Evolutionary conservation across 2,329 filamentous ascomycete species (phyloP), one percentile per base, ranked within the genome.

Genomic region (Acrocalymma vagum): DNA sequence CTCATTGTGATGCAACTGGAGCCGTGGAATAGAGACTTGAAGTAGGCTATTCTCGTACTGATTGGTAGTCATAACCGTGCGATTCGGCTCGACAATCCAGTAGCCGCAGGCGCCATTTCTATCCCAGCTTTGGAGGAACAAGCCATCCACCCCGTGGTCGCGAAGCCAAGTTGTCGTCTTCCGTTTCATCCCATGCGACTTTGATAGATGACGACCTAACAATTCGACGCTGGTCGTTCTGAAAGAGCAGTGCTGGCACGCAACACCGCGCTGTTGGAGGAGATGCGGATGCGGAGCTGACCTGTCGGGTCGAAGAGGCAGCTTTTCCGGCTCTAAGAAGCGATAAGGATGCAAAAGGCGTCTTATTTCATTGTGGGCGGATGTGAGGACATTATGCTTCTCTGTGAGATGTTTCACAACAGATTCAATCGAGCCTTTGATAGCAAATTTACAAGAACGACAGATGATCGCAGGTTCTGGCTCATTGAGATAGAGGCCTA

Each of bases 381-480:
- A 9, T 13, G 11, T 34, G 13, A n/a, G 14, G 16, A 7, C 16
- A 15, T 34, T 26, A 25, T 34, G 21, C 31, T 34, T 34, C n/a
- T 34, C 21, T 5, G n/a, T n/a, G 18, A 25, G 6, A 15, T 34
- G 21, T 3, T 34, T 18, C 18, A 15, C 31, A 25, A 34, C 17
- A 26, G 20, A 13, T 13, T n/a, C n/a, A 7, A 25, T 6, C 14
- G 31, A 34, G 14, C 14, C 15, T 8, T 15, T 25, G 11, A 26
- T 21, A n/a, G 31, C 31, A 18, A 34, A 34, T 18, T 15, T 14
- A 24, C n/a, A 34, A 7, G 16, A 16, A 18, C 21, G 5, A 34
- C 21, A 34, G 31, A 34, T 34, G 20, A 34, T 34, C 8, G 18
- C 31, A 14, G 21, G 31, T n/a, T 34, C 31, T 34, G 21, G 31